A percentile compares a stretch with the other conserved stretches of the same genome.
phyloP scores from a whole-genome alignment of 208 protist species.

The Leptomonas pyrrhocoris region DNA sequence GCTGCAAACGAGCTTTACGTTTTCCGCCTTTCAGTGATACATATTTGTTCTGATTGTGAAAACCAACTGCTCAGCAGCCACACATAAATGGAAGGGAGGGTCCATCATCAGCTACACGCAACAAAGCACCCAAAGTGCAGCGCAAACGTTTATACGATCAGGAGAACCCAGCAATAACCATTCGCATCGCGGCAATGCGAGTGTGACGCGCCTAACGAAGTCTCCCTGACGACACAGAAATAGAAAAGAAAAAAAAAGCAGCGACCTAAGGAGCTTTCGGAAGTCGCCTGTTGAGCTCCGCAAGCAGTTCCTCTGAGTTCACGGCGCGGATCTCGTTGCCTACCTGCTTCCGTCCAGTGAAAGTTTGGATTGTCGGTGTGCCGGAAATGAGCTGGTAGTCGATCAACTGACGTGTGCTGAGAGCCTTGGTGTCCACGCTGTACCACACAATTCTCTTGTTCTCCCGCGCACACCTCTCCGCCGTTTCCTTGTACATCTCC shows the following conservation, averaged over 20 bases:
- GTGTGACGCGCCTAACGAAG: no score
- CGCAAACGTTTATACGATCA: no score
- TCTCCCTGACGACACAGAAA: background rate
- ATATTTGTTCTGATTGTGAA: no score
- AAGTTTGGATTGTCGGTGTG: slow-evolving; percentile 92
- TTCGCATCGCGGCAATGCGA: no score
- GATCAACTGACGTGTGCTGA: slow-evolving; percentile 59
- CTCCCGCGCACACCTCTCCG: slow-evolving; percentile 56
- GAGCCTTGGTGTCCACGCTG: slow-evolving; percentile 87
- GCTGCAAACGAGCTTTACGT: no score
- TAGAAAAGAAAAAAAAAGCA: background rate
- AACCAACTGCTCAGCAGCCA: background rate
- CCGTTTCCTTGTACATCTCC: slow-evolving; percentile 91
- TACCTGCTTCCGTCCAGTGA: slow-evolving; percentile 76
- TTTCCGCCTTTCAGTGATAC: no score
- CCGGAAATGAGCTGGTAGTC: slow-evolving; percentile 90
- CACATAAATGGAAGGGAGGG: background rate
- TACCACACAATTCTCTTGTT: slow-evolving; percentile 85
- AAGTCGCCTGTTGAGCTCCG: slow-evolving; percentile 55
- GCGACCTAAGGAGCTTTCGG: slow-evolving; percentile 15
- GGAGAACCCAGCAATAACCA: no score
- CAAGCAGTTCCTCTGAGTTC: slow-evolving; percentile 83
- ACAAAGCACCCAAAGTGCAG: no score
- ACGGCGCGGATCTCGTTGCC: slow-evolving; percentile 87
- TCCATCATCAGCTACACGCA: background rate